Conservation (phyloP, 495 filamentous ascomycete species). For the Penicillium chermesinum region DNA sequence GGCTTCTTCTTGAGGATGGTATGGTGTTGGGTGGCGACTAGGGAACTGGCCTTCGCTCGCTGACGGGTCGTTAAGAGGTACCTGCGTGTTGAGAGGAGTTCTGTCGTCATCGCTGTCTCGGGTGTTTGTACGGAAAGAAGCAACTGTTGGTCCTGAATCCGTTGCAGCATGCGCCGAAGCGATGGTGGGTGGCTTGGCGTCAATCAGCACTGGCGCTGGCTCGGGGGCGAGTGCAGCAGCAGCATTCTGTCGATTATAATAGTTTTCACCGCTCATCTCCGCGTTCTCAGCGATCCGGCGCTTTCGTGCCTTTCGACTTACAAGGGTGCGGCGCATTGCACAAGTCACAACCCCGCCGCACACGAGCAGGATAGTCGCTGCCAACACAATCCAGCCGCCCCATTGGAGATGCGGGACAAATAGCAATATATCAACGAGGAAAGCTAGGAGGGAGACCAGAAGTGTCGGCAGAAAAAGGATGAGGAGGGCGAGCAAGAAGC, state of each 20-base stretch:
- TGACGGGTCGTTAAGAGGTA: conserved; percentile 23
- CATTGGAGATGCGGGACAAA: conserved; percentile 92
- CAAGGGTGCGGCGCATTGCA: conserved; percentile 93
- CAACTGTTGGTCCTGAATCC: conserved; percentile 67
- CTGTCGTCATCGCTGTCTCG: conserved; percentile 69
- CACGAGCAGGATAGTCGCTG: conserved; percentile 80
- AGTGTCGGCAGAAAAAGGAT: conserved; percentile 83
- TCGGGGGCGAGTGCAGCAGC: conserved; percentile 30
- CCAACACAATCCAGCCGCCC: conserved; percentile 94
- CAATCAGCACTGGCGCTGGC: conserved; percentile 36
- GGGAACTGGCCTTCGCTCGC: conserved; percentile 21
- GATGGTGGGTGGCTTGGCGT: conserved; percentile 49
- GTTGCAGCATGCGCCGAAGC: conserved; percentile 41
- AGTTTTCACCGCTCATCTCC: conserved; percentile 92
- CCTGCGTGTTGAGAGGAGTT: conserved; percentile 70
- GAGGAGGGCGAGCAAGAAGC: conserved; percentile 77
- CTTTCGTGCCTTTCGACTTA: conserved; percentile 85
- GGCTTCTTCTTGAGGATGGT: conserved; percentile 57
- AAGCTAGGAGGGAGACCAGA: conserved; percentile 77
- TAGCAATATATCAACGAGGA: conserved; percentile 90
- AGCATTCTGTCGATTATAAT: conserved; percentile 68
- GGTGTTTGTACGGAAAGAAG: conserved; percentile 66
- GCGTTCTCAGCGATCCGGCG: conserved; percentile 87
- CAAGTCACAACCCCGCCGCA: conserved; percentile 83
- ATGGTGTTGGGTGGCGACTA: conserved; percentile 22